Evolutionary conservation across 2,329 filamentous ascomycete genomes (phyloP), one percentile per base, ranked within the genome.

Genomic region (Chrysosporium queenslandicum): DNA sequence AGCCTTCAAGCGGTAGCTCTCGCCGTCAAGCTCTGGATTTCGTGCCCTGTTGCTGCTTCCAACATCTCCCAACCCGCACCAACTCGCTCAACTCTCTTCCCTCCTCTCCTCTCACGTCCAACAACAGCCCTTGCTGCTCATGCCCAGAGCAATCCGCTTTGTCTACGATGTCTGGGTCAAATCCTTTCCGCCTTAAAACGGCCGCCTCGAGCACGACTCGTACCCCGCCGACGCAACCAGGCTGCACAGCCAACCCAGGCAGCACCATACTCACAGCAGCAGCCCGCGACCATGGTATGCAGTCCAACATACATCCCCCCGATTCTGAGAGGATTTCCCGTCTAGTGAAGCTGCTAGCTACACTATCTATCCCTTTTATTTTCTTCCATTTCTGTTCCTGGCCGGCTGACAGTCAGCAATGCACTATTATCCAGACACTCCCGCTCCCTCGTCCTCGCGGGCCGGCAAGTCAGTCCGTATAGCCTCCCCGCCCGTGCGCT

Each of bases 181-280:
- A 75, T 72, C 72, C 73, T 63, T 75, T 75, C 66, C 72, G 73
- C 66, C 68, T 64, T 68, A 72, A 63, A 59, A 68, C 67, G 53
- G 55, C 62, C 56, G 61, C 62, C 54, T 61, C 66, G 61, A 60
- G 64, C 61, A 59, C 53, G 51, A 54, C 36, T n/a, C n/a, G n/a
- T 42, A 23, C 55, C 54, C 49, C 51, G 48, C 53, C 58, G 57
- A 16, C 32, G 55, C 58, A 58, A 57, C 52, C 50, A 55, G 23
- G 39, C 46, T 25, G 21, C 43, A 18, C 16, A 12, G 14, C 36
- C 45, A 30, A 40, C 16, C n/a, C 48, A 42, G 48, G 40, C 40
- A 43, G 12, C 40, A 45, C 14, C 18, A 20, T 45, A 45, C 8
- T n/a, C n/a, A n/a, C 37, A 41, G 16, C 46, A n/a, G n/a, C n/a